Evolutionary conservation across 2,329 filamentous ascomycete species (phyloP), one percentile per base, ranked within the genome.

Genomic region (Aspergillus niger): DNA sequence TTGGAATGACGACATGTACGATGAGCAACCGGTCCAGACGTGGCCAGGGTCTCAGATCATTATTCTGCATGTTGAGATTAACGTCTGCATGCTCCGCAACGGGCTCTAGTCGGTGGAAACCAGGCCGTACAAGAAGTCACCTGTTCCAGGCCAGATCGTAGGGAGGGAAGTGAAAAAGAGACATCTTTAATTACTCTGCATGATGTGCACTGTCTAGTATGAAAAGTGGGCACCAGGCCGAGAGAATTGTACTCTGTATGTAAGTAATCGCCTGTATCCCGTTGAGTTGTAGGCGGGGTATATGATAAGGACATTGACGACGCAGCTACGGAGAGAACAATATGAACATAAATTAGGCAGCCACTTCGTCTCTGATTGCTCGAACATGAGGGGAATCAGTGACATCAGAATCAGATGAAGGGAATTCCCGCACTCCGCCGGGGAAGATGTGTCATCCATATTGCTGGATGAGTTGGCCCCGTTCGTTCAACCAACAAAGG

Each of bases 41-140:
- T 10, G 20, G n/a, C 41, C n/a, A 22, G 41, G 41, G 41, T 44
- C 41, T 44, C n/a, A 43, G 41, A 13, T 44, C 24, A 22, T 44
- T 10, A 28, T 28, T 28, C 47, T 30, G 41, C 41, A 44, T 13
- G 41, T 13, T 44, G 41, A 11, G 47, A 50, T 50, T 30, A 50
- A 50, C 47, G 47, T 26, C 47, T 50, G 28, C 47, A 32, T 30
- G 47, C 47, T 50, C 47, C 47, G 47, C 47, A 50, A 50, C 47
- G 47, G 47, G 47, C 47, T 30, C 26, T 50, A 50, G 26, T 28
- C 47, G 41, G 41, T 44, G 41, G 41, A 44, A 44, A 44, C 41
- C 17, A 22, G 20, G 10, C 41, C 41, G 20, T 50, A n/a, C 10
- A 32, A 26, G 17, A 44, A 44, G 11, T 24, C 20, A 44, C 41